A percentile compares a stretch with the other conserved stretches of the same genome.
These are phyloP conservation scores for Trebouxia sp. DNA, from an alignment of 139 green algal species.

Conservation along the genomic window DNA sequence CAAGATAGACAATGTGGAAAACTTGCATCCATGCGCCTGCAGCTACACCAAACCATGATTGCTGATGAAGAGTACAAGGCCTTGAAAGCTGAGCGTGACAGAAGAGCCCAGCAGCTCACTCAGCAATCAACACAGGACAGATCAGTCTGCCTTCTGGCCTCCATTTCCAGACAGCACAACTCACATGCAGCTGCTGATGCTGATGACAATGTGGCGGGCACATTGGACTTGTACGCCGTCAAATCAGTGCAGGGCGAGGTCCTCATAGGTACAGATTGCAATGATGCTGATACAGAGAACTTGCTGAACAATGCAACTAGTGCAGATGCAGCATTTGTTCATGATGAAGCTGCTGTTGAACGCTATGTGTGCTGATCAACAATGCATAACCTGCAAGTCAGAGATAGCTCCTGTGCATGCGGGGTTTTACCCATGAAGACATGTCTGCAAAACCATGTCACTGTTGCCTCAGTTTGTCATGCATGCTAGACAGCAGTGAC, in stretches of 20 bases:
- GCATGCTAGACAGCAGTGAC: too few relatives aligned
- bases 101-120: neutral
- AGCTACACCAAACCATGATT: conserved; percentile 57
- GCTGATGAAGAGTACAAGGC: conserved; percentile 48
- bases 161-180: too few relatives aligned
- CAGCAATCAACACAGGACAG: neutral
- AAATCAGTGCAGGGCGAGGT: conserved; percentile 46
- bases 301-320: neutral
- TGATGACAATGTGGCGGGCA: conserved; percentile 46
- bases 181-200: too few relatives aligned
- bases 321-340: neutral
- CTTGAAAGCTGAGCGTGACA: conserved; percentile 27
- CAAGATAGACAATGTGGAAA: too few relatives aligned
- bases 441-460: too few relatives aligned
- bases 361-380: too few relatives aligned
- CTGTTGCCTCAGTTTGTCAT: too few relatives aligned
- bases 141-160: conserved; percentile 18
- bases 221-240: conserved; percentile 48
- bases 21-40: neutral
- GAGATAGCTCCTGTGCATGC: too few relatives aligned
- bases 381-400: too few relatives aligned
- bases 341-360: too few relatives aligned
- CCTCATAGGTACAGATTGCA: conserved; percentile 41
- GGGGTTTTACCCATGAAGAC: too few relatives aligned
- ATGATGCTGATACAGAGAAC: neutral